phyloP scores from a whole-genome alignment of 352 stramenopile genomes.

The Phytophthora melonis region DNA sequence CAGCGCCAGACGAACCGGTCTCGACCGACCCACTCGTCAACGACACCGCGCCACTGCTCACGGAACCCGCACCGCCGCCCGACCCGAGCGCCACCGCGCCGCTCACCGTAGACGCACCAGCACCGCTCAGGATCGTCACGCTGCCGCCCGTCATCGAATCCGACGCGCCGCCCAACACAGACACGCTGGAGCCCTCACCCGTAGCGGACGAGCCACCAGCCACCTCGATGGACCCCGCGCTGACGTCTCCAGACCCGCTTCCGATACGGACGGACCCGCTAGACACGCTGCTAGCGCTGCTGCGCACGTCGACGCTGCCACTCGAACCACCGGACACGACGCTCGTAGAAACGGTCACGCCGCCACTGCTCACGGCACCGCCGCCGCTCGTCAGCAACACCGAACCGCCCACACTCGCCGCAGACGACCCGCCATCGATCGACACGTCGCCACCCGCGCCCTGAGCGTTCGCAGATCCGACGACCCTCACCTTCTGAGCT shows the following conservation, averaged over 20 bases:
- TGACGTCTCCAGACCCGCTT: conserved; percentile 29
- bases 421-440: conserved; percentile 34
- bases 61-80: too few relatives aligned
- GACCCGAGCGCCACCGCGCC: too few relatives aligned
- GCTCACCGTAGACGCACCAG: too few relatives aligned
- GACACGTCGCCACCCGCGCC: conserved; percentile 37
- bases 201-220: conserved; percentile 29
- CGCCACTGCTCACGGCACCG: too few relatives aligned
- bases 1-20: too few relatives aligned
- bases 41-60: too few relatives aligned
- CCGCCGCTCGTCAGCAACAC: too few relatives aligned
- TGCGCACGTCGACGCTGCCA: too few relatives aligned
- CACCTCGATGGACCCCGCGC: conserved; percentile 23
- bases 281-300: conserved; percentile 28
- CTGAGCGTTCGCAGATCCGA: conserved; percentile 34
- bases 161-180: conserved; percentile 29
- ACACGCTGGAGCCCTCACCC: conserved; percentile 33
- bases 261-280: conserved; percentile 33
- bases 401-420: too few relatives aligned
- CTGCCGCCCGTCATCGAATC: conserved; percentile 30
- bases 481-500: conserved; percentile 35
- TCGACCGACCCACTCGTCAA: too few relatives aligned
- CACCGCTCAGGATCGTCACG: conserved; percentile 7
- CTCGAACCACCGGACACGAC: too few relatives aligned
- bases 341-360: too few relatives aligned